phyloP scores from a whole-genome alignment of 2,329 filamentous ascomycete species.

The Colletotrichum sp. region DNA sequence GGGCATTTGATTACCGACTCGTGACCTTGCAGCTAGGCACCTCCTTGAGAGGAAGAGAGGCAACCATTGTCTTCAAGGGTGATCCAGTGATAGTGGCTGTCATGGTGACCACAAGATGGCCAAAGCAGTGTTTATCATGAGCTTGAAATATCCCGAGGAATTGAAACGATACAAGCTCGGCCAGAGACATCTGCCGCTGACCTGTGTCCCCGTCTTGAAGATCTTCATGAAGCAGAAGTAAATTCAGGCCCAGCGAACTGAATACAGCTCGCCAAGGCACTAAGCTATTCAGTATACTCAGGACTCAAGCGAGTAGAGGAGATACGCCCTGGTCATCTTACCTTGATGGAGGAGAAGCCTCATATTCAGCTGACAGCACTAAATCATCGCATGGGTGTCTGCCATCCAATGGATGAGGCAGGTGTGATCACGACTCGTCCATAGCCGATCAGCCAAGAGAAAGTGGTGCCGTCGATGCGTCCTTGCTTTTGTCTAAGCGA shows the following conservation, averaged over 20 bases:
- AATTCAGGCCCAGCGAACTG: neutral
- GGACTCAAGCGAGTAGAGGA: neutral
- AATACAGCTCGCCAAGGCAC: neutral
- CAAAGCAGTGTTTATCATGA: neutral
- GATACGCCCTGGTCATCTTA: neutral
- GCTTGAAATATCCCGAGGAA: neutral
- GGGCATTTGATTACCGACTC: neutral
- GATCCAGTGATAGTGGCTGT: neutral
- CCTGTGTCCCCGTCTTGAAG: rapidly evolving
- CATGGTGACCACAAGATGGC: neutral
- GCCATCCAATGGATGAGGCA: neutral
- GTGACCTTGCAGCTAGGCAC: neutral
- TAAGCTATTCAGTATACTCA: neutral
- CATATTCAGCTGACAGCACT: neutral
- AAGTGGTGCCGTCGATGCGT: neutral
- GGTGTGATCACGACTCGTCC: neutral
- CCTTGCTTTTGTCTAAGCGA: neutral
- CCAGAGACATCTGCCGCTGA: neutral
- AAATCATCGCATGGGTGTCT: neutral
- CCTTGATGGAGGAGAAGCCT: neutral
- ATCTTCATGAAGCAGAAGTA: neutral
- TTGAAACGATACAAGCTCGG: neutral
- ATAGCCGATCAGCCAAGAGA: neutral
- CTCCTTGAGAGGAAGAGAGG: neutral
- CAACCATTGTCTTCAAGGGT: neutral